Evolutionary conservation across 1,284 basidiomycete species (phyloP), one percentile per base, ranked within the genome.

Genomic region (Puccinia novopanici): DNA sequence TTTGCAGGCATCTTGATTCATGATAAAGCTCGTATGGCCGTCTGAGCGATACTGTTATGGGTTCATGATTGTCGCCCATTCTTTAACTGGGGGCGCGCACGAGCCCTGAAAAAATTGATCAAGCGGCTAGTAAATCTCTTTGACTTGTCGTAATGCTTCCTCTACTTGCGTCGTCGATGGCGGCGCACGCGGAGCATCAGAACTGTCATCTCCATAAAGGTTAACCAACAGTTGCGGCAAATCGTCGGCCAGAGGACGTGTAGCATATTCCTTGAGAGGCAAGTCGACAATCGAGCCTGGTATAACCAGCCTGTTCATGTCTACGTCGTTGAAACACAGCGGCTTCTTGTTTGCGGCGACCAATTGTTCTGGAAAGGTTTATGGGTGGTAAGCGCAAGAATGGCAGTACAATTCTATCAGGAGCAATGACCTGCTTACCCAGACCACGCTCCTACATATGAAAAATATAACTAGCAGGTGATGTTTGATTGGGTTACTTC

Each of bases 201-300:
- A 30, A 65, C 27, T 65, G 45, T 3, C 52, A 24, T 52, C 61
- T 75, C 45, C 61, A 22, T 40, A 48, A 24, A 75, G 45, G 59
- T 30, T 61, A 22, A 37, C 61, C 74, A 75, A 65, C 45, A 52
- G 57, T 48, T 65, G 74, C 24, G 74, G 74, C 22, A 75, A n/a
- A 34, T 75, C 74, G n/a, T 67, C 57, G n/a, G 59, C 30, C 48
- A 80, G 52, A 13, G 78, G 71, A 37, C 59, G 57, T 30, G 67
- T 63, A 13, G 65, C 70, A 24, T 40, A 72, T 52, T 73, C 70
- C 67, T 80, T 70, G 45, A 80, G 37, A 34, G 42, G 70, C 24
- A 72, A 57, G 15, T 80, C 78, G n/a, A n/a, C n/a, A n/a, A n/a
- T n/a, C n/a, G n/a, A n/a, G n/a, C n/a, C n/a, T n/a, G n/a, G n/a